Evolutionary conservation across 1,284 basidiomycete genomes (phyloP).

Genomic region (Hypsizygus ulmarius): DNA sequence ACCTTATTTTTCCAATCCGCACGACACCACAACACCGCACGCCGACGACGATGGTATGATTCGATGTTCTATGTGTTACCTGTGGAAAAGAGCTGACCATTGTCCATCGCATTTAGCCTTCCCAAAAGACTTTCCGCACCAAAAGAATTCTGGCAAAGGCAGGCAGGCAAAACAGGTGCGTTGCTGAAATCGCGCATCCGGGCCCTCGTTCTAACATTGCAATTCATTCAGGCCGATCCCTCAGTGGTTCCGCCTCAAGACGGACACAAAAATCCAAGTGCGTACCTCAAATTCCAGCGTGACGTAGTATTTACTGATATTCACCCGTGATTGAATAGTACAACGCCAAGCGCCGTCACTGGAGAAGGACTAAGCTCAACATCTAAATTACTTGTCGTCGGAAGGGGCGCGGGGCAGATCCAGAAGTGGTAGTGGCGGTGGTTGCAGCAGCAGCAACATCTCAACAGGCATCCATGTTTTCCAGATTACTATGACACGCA

Average conservation of each 20-base stretch:
- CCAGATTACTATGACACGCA: conserved; percentile 18
- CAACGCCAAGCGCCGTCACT: conserved; percentile 93
- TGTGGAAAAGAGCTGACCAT: conserved; percentile 11
- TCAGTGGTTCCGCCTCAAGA: conserved; percentile 98
- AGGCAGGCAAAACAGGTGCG: conserved; percentile 90
- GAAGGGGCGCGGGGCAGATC: background rate
- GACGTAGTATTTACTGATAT: conserved; percentile 14
- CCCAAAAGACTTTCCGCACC: conserved; percentile 96
- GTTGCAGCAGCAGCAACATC: conserved; percentile 6
- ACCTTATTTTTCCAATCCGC: conserved; percentile 37
- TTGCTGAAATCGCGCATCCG: conserved; percentile 16
- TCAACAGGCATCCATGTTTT: conserved; percentile 17
- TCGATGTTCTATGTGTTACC: conserved; percentile 5
- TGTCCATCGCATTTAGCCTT: conserved; percentile 61
- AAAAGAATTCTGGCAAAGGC: conserved; percentile 98
- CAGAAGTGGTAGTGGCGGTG: conserved; percentile 3
- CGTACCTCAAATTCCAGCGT: conserved; percentile 28
- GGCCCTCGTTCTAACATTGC: conserved; percentile 9
- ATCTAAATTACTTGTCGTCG: conserved; percentile 52
- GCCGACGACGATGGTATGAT: conserved; percentile 42
- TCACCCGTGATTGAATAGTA: conserved; percentile 50
- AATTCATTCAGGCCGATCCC: conserved; percentile 75
- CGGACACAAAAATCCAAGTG: conserved; percentile 93
- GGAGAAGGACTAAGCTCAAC: conserved; percentile 94
- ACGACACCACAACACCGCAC: conserved; percentile 32